Evolutionary conservation across 768 basidiomycete genomes (phyloP).

Genomic region (Dioszegia hungarica): DNA sequence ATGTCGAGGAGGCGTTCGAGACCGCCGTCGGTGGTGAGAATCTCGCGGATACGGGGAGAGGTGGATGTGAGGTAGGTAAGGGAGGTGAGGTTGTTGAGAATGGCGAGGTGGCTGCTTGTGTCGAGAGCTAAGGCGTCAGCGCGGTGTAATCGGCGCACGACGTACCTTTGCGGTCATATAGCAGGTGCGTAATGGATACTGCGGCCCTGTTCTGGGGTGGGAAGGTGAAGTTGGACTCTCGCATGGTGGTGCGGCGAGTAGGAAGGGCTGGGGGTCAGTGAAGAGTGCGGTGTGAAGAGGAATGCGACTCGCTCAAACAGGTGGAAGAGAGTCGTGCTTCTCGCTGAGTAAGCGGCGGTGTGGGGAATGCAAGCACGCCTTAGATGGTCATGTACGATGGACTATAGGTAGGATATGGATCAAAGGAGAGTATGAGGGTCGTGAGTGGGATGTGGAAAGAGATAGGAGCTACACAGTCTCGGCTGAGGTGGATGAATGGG

Average conservation of each 20-base stretch:
- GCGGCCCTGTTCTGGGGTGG: constrained; percentile 91
- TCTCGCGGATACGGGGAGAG: constrained; percentile 94
- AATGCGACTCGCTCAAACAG: no score
- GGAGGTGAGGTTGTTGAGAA: constrained; percentile 92
- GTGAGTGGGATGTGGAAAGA: background rate
- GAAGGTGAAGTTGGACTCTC: constrained; percentile 92
- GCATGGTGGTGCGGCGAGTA: constrained; percentile 55
- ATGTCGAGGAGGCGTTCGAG: constrained; percentile 92
- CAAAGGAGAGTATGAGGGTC: no score
- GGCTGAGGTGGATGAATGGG: background rate
- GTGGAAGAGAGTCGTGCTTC: no score
- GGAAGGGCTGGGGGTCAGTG: background rate
- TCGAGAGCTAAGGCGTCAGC: constrained; percentile 44
- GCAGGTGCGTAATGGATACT: constrained; percentile 86
- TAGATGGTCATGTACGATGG: no score
- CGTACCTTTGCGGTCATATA: constrained; percentile 90
- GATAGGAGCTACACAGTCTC: background rate
- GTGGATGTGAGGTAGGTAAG: constrained; percentile 95
- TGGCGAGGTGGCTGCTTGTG: constrained; percentile 51
- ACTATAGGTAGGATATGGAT: no score
- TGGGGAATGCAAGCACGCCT: no score
- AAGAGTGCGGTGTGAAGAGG: background rate
- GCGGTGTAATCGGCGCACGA: constrained; percentile 8
- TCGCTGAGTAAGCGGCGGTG: no score
- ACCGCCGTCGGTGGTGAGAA: constrained; percentile 96